A percentile compares a stretch with the other conserved stretches of the same genome.
Conservation (phyloP, 75 land plant genomes). For the Cryptomeria japonica region DNA sequence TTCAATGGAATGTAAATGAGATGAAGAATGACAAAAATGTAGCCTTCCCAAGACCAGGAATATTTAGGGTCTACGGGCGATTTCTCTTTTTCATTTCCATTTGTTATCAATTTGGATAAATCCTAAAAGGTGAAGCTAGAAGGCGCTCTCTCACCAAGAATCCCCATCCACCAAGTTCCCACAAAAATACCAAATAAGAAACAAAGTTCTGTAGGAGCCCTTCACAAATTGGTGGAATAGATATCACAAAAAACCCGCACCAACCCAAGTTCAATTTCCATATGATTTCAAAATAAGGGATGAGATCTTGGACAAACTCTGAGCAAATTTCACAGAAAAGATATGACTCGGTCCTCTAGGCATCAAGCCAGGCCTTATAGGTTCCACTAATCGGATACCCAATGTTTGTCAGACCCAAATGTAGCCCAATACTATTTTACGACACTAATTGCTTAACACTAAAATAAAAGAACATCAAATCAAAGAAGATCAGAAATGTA, state of each 20-base stretch:
- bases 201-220: not conserved
- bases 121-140: not conserved
- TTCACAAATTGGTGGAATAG: not conserved
- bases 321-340: not conserved
- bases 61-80: not conserved
- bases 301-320: too few relatives aligned
- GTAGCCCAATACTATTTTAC: not conserved
- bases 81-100: not conserved
- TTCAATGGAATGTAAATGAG: not conserved
- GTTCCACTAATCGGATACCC: not conserved
- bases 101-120: not conserved
- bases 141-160: not conserved
- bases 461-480: too few relatives aligned
- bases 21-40: not conserved
- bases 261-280: not conserved
- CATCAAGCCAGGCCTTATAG: not conserved
- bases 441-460: not conserved
- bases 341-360: not conserved
- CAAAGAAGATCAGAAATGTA: too few relatives aligned
- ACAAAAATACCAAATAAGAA: not conserved
- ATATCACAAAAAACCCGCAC: not conserved
- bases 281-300: too few relatives aligned
- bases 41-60: not conserved
- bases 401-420: not conserved
- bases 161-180: not conserved